These are phyloP conservation scores for Lolium perenne DNA, from an alignment of 176 grass and related monocot species.

Conservation along the genomic window DNA sequence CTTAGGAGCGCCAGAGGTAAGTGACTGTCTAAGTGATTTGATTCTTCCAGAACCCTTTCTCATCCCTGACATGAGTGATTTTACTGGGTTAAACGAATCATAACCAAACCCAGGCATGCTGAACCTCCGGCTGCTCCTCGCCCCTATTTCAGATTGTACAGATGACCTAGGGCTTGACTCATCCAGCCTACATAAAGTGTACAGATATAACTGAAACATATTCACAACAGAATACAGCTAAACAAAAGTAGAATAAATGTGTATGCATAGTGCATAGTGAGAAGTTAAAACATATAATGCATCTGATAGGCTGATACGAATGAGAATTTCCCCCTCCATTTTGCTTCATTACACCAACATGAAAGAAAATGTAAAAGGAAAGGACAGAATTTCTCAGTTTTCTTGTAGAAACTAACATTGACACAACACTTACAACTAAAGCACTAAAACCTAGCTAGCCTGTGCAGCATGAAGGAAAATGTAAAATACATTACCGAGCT, in stretches of 20 bases:
- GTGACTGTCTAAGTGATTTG: slow-evolving; percentile 48
- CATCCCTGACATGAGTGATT: slow-evolving; percentile 53
- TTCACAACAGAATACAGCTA: background rate
- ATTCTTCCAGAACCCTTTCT: slow-evolving; percentile 53
- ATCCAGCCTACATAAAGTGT: slow-evolving; percentile 67
- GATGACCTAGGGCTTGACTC: slow-evolving; percentile 79
- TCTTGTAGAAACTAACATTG: background rate
- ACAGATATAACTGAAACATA: background rate
- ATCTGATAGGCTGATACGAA: slow-evolving; percentile 2
- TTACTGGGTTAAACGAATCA: slow-evolving; percentile 48
- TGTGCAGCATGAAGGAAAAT: background rate
- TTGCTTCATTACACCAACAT: background rate
- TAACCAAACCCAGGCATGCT: slow-evolving; percentile 47
- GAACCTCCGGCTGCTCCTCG: slow-evolving; percentile 41
- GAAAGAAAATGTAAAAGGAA: background rate
- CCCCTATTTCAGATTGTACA: slow-evolving; percentile 62
- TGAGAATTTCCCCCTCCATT: background rate
- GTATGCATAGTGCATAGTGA: background rate
- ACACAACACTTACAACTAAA: background rate
- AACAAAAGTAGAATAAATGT: slow-evolving; percentile 26
- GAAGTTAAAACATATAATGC: background rate
- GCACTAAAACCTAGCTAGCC: background rate
- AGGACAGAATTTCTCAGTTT: background rate
- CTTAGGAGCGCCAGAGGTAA: slow-evolving; percentile 58
- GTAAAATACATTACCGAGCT: background rate